These are phyloP conservation scores for Lipomyces lipofer DNA, from an alignment of 805 yeast genomes.

Conservation along the genomic window DNA sequence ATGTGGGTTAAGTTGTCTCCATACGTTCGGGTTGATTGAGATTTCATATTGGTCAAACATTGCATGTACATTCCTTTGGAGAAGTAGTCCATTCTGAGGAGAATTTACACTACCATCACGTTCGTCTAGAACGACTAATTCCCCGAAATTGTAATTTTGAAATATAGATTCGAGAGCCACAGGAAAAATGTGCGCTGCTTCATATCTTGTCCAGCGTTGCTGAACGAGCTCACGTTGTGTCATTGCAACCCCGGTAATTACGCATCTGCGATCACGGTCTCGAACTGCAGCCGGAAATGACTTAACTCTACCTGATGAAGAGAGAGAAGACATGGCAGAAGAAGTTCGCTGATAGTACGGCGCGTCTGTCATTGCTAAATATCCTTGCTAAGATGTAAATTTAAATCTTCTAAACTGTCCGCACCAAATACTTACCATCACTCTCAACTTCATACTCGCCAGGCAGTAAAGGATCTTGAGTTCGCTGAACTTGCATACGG, in stretches of 20 bases:
- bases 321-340: neutral
- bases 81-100: conserved; percentile 1
- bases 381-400: neutral
- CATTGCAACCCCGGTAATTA: neutral
- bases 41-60: neutral
- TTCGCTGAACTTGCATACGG: neutral
- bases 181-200: conserved; percentile 1
- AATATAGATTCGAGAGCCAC: neutral
- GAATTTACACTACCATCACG: neutral
- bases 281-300: neutral
- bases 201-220: neutral
- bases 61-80: neutral
- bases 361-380: neutral
- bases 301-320: neutral
- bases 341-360: neutral
- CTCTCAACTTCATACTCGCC: neutral
- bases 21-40: conserved; percentile 1
- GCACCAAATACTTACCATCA: neutral
- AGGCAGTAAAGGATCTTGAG: neutral
- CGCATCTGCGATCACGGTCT: conserved; percentile 1
- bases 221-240: neutral
- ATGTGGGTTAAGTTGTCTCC: neutral
- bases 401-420: neutral
- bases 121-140: conserved; percentile 1
- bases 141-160: neutral